phyloP scores from a whole-genome alignment of 2,329 filamentous ascomycete genomes.

The Monilinia aucupariae region DNA sequence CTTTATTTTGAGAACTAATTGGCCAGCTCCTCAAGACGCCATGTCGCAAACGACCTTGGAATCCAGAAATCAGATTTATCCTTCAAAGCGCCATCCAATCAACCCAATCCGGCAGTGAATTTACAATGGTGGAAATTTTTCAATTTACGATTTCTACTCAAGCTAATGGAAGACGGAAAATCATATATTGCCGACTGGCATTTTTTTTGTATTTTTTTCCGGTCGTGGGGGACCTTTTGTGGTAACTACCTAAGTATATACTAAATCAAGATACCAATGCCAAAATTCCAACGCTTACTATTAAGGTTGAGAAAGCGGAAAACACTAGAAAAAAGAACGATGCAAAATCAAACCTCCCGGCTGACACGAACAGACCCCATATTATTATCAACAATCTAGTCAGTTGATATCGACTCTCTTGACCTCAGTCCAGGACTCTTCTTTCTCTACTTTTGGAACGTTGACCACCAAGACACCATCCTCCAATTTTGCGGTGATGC shows the following conservation, averaged over 20 bases:
- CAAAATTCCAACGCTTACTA: slow-evolving; percentile 12
- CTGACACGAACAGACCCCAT: slow-evolving; percentile 8
- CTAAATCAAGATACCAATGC: slow-evolving; percentile 18
- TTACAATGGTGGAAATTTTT: neutral
- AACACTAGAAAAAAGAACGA: neutral
- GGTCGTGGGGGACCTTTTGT: slow-evolving; percentile 15
- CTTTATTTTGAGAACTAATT: neutral
- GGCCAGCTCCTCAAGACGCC: neutral
- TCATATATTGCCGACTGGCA: slow-evolving; percentile 21
- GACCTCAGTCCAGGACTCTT: slow-evolving; percentile 52
- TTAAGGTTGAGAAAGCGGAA: neutral
- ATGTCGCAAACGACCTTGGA: neutral
- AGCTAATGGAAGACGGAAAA: neutral
- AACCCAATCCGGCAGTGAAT: no score
- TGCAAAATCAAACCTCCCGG: slow-evolving; percentile 15
- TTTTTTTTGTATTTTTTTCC: slow-evolving; percentile 25
- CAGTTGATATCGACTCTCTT: slow-evolving; percentile 50
- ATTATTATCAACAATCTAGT: slow-evolving; percentile 10
- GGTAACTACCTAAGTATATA: slow-evolving; percentile 10
- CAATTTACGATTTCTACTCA: neutral
- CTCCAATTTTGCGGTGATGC: slow-evolving; percentile 70
- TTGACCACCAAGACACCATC: slow-evolving; percentile 71
- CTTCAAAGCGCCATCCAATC: neutral
- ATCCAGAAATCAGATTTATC: neutral
- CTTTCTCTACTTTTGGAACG: slow-evolving; percentile 67